phyloP scores from a whole-genome alignment of 306 rosid genomes.

The Begonia loranthoides region DNA sequence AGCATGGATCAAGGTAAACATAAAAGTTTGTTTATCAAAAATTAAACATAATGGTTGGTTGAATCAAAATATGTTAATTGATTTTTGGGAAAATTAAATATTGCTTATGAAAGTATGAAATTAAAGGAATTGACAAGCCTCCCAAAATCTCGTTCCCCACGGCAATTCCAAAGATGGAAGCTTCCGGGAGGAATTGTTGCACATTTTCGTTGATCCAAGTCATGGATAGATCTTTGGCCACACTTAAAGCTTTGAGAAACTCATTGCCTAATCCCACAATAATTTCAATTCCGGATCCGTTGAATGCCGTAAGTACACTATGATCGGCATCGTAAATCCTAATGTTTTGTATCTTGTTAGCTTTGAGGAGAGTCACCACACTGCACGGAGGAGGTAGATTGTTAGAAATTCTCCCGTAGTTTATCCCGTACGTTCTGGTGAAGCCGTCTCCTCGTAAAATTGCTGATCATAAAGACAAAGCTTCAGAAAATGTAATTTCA shows the following conservation, averaged over 20 bases:
- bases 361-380: constrained; percentile 81
- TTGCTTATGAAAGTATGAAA: no score
- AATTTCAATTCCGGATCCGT: constrained; percentile 63
- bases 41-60: no score
- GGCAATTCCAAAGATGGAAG: constrained; percentile 58
- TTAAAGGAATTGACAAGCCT: no score
- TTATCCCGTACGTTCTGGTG: constrained; percentile 75
- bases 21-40: no score
- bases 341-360: constrained; percentile 60
- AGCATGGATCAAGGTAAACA: no score
- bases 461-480: constrained; percentile 1
- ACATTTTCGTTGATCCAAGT: constrained; percentile 78
- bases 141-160: constrained; percentile 87
- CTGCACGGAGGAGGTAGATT: constrained; percentile 63
- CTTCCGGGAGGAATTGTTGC: constrained; percentile 59
- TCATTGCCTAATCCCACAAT: constrained; percentile 43
- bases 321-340: constrained; percentile 70
- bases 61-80: no score
- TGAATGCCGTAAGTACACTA: constrained; percentile 58
- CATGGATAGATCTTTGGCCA: constrained; percentile 68
- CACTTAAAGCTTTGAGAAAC: constrained; percentile 39
- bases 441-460: constrained; percentile 26
- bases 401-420: constrained; percentile 76
- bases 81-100: no score
- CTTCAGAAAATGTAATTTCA: no score